Evolutionary conservation across 1,284 basidiomycete species (phyloP).

Genomic region (Ganoderma lucidum): DNA sequence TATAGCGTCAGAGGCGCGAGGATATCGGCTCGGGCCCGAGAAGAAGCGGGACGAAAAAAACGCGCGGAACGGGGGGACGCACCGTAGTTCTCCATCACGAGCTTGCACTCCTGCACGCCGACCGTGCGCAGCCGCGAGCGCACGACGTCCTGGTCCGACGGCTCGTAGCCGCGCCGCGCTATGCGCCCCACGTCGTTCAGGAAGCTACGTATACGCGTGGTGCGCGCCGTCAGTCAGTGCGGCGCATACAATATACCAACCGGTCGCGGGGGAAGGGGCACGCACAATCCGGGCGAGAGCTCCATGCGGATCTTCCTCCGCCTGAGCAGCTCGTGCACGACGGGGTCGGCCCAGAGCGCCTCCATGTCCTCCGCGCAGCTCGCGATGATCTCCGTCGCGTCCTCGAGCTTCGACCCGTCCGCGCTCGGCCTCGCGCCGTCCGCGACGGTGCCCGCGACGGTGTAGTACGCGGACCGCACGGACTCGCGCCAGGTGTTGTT

Average conservation of each 20-base stretch:
- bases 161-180: conserved; percentile 63
- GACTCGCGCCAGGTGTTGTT: conserved; percentile 40
- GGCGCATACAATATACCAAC: background rate
- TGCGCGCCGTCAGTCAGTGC: conserved; percentile 36
- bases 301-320: conserved; percentile 61
- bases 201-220: conserved; percentile 44
- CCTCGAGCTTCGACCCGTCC: conserved; percentile 45
- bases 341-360: conserved; percentile 67
- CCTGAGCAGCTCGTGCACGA: conserved; percentile 62
- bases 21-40: background rate
- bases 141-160: conserved; percentile 76
- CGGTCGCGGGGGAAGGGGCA: background rate
- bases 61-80: conserved; percentile 7
- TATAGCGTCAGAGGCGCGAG: background rate
- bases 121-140: conserved; percentile 65
- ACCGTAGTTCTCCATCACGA: conserved; percentile 43
- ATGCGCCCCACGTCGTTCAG: conserved; percentile 72
- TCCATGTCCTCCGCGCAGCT: conserved; percentile 71
- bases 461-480: conserved; percentile 27
- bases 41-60: background rate
- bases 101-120: conserved; percentile 48
- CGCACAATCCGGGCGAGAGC: conserved; percentile 79
- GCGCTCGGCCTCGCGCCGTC: conserved; percentile 9
- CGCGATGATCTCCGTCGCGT: conserved; percentile 62
- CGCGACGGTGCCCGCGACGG: conserved; percentile 8